phyloP scores from a whole-genome alignment of 495 filamentous ascomycete species.

The Penicillium ucsense region DNA sequence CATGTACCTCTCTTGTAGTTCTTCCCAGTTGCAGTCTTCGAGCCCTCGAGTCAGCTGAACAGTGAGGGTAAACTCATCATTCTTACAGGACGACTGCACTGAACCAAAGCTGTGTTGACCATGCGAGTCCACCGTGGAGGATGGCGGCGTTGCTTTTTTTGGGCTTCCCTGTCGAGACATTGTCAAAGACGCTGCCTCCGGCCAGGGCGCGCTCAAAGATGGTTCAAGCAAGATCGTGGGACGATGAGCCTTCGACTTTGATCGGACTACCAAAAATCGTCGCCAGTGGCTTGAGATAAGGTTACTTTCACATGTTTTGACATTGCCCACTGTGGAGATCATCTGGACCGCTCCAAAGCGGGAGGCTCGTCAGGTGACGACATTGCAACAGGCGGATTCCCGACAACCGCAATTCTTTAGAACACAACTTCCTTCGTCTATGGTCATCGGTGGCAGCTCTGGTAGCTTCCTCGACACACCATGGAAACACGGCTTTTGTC shows the following conservation, averaged over 20 bases:
- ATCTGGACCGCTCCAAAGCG: conserved; percentile 1
- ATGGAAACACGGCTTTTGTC: conserved; percentile 15
- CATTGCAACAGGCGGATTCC: conserved; percentile 4
- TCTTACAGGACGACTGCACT: neutral
- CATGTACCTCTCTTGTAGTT: conserved; percentile 54
- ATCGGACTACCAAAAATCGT: neutral
- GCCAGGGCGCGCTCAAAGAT: neutral
- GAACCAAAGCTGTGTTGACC: neutral
- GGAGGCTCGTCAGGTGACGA: conserved; percentile 14
- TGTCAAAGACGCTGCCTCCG: neutral
- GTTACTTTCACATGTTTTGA: neutral
- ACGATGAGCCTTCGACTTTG: no score
- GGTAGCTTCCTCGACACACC: conserved; percentile 13
- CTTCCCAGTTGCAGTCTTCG: conserved; percentile 52
- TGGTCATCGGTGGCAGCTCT: conserved; percentile 14
- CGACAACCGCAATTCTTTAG: neutral
- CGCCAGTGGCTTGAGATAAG: neutral
- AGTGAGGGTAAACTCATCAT: conserved; percentile 9
- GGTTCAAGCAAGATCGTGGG: no score
- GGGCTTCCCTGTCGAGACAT: neutral
- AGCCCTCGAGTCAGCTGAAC: conserved; percentile 17
- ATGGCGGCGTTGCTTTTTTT: neutral
- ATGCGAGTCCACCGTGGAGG: neutral
- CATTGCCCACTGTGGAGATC: neutral
- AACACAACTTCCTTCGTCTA: neutral